phyloP scores from a whole-genome alignment of 257 asterid species.

The Fraxinus excelsior region DNA sequence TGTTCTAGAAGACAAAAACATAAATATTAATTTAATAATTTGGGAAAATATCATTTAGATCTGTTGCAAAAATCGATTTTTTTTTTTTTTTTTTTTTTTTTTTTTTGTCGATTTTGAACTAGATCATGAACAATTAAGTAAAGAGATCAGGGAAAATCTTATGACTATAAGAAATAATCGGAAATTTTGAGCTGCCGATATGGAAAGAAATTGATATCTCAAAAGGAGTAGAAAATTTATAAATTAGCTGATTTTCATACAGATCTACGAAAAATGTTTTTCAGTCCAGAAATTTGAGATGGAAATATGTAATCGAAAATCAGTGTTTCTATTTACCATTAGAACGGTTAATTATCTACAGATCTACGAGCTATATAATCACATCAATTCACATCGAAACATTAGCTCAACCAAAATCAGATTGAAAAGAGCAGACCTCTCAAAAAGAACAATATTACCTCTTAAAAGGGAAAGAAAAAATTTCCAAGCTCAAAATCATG shows the following conservation, averaged over 20 bases:
- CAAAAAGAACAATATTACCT: background rate
- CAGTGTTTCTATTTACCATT: background rate
- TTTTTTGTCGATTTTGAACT: background rate
- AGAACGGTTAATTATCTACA: background rate
- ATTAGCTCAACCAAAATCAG: background rate
- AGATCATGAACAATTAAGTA: background rate
- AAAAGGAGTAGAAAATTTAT: background rate
- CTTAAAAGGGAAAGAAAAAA: background rate
- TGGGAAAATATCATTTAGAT: background rate
- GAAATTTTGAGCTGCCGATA: conserved; percentile 2
- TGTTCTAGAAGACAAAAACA: conserved; percentile 3
- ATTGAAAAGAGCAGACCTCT: background rate
- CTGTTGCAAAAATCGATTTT: background rate
- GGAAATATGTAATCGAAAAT: background rate
- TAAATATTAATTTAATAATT: background rate
- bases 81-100: background rate
- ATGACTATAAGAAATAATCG: background rate
- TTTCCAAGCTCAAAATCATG: background rate
- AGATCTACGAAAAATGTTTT: background rate
- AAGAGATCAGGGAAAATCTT: background rate
- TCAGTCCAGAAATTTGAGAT: background rate
- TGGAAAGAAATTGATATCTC: background rate
- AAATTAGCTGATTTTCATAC: background rate
- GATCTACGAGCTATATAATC: background rate
- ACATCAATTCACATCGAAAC: background rate